Conservation (phyloP, 257 asterid species). For the Solanum pinnatisectum region DNA sequence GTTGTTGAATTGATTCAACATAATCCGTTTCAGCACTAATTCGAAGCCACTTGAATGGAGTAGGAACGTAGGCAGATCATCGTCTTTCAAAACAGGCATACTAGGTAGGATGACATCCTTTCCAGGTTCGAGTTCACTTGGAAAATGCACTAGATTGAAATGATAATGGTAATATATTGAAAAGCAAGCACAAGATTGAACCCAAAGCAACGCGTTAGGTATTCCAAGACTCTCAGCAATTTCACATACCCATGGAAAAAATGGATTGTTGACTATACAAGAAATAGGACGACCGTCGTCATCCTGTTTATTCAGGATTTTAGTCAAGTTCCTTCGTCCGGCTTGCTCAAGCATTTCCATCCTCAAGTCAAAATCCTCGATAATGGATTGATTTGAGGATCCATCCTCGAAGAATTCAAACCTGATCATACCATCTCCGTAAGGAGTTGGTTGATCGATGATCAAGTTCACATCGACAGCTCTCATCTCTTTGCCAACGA, state of each 20-base stretch:
- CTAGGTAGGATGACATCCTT: neutral
- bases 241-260: neutral
- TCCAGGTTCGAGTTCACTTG: neutral
- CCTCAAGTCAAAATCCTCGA: neutral
- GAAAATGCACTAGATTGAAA: neutral
- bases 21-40: neutral
- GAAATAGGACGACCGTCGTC: neutral
- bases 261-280: slow-evolving; percentile 1
- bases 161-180: neutral
- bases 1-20: neutral
- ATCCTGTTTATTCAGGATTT: neutral
- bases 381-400: neutral
- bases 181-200: neutral
- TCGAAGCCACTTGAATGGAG: neutral
- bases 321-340: neutral
- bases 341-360: neutral
- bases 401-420: neutral
- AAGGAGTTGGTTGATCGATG: neutral
- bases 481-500: neutral
- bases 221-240: neutral
- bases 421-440: neutral
- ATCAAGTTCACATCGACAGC: neutral
- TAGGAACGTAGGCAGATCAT: slow-evolving; percentile 6
- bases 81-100: neutral
- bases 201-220: slow-evolving; percentile 1